Conservation (phyloP, 2,329 filamentous ascomycete genomes). For the Fusarium nisikadoi region DNA sequence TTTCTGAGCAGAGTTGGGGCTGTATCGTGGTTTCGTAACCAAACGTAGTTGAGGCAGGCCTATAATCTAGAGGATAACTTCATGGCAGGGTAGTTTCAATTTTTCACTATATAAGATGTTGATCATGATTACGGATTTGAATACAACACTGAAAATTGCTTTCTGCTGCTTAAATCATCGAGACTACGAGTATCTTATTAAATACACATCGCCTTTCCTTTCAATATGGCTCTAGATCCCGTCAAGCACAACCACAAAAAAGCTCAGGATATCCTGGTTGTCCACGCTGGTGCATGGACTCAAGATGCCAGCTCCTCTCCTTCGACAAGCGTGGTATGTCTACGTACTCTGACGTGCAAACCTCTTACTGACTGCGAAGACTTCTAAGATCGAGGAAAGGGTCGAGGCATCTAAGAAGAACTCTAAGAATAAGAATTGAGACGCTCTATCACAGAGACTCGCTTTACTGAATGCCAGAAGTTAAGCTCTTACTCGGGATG, state of each 20-base stretch:
- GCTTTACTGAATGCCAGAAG: fast-evolving
- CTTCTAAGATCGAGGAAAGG: not conserved
- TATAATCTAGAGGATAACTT: not conserved
- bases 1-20: not conserved
- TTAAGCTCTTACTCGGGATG: no score
- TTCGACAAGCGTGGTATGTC: not conserved
- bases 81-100: fast-evolving
- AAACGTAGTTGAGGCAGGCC: no score
- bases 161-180: not conserved
- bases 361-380: not conserved
- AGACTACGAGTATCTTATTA: not conserved
- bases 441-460: not conserved
- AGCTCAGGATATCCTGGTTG: not conserved
- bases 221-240: not conserved
- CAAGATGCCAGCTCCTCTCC: not conserved
- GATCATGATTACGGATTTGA: fast-evolving
- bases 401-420: not conserved
- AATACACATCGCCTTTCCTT: not conserved
- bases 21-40: not conserved
- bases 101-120: not conserved
- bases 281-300: not conserved
- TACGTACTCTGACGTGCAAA: fast-evolving
- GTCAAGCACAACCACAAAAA: not conserved
- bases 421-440: not conserved
- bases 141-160: not conserved